Evolutionary conservation across 148 eudicot species (phyloP).

Genomic region (Camellia lanceoleosa): DNA sequence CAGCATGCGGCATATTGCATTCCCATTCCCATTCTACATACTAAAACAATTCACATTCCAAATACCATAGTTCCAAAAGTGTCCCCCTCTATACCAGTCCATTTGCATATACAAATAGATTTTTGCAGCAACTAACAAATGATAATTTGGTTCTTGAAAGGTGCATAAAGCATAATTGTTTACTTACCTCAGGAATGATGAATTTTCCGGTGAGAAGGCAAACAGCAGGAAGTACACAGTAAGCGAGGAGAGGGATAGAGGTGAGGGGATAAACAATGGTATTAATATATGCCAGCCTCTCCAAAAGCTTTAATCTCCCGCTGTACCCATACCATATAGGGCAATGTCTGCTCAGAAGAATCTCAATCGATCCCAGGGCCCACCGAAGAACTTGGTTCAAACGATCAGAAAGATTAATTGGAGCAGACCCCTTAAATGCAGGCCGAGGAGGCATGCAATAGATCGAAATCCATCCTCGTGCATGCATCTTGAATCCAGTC

Average conservation of each 20-base stretch:
- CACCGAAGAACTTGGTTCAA: conserved; percentile 10
- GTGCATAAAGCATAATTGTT: not conserved
- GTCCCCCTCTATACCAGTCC: too few relatives aligned
- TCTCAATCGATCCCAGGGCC: conserved; percentile 3
- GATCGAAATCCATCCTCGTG: conserved; percentile 1
- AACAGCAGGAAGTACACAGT: conserved; percentile 4
- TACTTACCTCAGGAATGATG: conserved; percentile 5
- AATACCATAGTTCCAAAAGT: too few relatives aligned
- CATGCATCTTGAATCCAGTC: conserved; percentile 9
- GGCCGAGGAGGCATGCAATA: conserved; percentile 3
- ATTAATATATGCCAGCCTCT: not conserved
- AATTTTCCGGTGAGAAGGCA: conserved; percentile 10
- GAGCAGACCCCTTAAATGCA: conserved; percentile 6
- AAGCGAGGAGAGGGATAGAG: not conserved
- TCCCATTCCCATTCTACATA: too few relatives aligned
- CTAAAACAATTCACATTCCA: too few relatives aligned
- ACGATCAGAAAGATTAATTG: conserved; percentile 11
- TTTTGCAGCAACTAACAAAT: too few relatives aligned
- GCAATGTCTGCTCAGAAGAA: conserved; percentile 2
- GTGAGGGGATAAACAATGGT: not conserved
- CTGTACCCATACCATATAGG: conserved; percentile 7
- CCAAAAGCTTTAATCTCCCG: not conserved
- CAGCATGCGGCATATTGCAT: too few relatives aligned
- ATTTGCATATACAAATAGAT: too few relatives aligned
- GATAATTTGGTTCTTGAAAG: not conserved